Percentiles rank a stretch among this genome's conserved stretches.
These are phyloP conservation scores for Pilaira anomala DNA, from an alignment of 192 early-diverging fungal genomes.

Conservation along the genomic window DNA sequence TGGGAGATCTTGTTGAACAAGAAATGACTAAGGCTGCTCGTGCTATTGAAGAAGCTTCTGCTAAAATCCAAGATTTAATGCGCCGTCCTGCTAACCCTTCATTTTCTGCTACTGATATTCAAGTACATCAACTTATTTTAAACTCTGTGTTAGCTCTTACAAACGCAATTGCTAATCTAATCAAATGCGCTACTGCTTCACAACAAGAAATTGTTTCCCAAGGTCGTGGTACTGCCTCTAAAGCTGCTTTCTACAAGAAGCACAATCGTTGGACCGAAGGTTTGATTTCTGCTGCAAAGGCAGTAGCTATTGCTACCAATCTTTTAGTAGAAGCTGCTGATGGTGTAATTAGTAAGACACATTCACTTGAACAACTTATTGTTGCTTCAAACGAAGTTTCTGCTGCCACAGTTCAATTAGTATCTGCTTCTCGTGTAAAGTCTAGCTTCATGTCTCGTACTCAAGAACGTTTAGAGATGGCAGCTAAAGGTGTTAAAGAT, in stretches of 20 bases:
- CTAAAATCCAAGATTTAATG: constrained; percentile 76
- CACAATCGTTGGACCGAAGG: constrained; percentile 99
- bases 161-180: constrained; percentile 91
- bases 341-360: constrained; percentile 88
- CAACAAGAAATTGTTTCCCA: constrained; percentile 98
- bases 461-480: constrained; percentile 90
- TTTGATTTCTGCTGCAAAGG: constrained; percentile 92
- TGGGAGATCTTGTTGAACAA: constrained; percentile 88
- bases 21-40: constrained; percentile 91
- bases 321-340: constrained; percentile 93
- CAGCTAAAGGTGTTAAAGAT: constrained; percentile 90
- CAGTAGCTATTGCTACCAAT: constrained; percentile 91
- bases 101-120: constrained; percentile 69
- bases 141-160: constrained; percentile 91
- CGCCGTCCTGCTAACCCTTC: constrained; percentile 69
- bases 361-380: constrained; percentile 90
- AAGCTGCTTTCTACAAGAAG: constrained; percentile 96
- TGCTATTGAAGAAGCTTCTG: constrained; percentile 89
- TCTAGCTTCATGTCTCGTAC: constrained; percentile 87
- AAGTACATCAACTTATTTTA: constrained; percentile 89
- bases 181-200: constrained; percentile 88
- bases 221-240: constrained; percentile 75
- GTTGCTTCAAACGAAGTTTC: constrained; percentile 97
- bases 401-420: constrained; percentile 94
- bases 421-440: constrained; percentile 95